These are phyloP conservation scores for Raphanus raphanistrum DNA, from an alignment of 345 rosid genomes.

Conservation along the genomic window DNA sequence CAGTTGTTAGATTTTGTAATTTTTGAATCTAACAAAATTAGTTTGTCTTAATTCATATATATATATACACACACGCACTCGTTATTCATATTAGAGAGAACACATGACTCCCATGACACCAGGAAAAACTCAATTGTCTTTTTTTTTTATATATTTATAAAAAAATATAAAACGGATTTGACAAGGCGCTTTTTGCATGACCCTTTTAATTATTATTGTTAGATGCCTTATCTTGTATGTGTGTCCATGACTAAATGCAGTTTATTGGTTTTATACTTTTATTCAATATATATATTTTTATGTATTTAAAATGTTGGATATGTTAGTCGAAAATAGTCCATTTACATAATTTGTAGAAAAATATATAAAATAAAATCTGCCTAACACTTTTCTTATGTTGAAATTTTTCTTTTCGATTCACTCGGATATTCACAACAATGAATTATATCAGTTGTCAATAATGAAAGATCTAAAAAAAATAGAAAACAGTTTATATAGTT, in stretches of 20 bases:
- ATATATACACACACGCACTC: not conserved
- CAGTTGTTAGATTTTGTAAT: not conserved
- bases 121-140: constrained; percentile 6
- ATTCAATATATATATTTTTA: not conserved
- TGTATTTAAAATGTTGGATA: not conserved
- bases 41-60: not conserved
- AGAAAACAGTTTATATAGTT: not conserved
- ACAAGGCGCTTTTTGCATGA: constrained; percentile 28
- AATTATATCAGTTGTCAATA: not conserved
- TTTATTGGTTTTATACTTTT: not conserved
- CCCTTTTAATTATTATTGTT: constrained; percentile 9
- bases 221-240: not conserved
- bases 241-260: not conserved
- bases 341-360: not conserved
- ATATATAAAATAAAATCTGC: not conserved
- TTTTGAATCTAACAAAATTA: not conserved
- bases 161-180: constrained; percentile 23
- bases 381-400: not conserved
- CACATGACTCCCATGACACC: constrained; percentile 38
- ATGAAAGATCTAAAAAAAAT: not conserved
- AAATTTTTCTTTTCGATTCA: not conserved
- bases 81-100: constrained; percentile 1
- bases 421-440: not conserved
- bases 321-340: not conserved
- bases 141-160: not conserved